phyloP scores from a whole-genome alignment of 768 basidiomycete species.

The Suillus tomentosus region DNA sequence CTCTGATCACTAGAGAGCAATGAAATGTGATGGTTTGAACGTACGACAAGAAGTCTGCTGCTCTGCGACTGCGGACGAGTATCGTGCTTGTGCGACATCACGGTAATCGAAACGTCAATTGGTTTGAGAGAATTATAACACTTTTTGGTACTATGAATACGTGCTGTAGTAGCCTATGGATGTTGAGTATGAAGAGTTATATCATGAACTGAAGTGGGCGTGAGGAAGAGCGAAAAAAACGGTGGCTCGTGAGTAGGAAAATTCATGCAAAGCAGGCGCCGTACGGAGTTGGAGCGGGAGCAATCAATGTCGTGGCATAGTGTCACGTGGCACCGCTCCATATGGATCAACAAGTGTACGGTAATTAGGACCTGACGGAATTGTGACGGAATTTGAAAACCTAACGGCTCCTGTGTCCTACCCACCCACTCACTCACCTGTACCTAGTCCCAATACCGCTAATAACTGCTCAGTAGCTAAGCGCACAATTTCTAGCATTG shows the following conservation, averaged over 20 bases:
- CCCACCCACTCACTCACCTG: too few species aligned
- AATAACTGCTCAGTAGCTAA: too few species aligned
- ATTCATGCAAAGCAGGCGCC: not conserved
- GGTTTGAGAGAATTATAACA: slow-evolving; percentile 1
- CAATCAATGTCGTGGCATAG: not conserved
- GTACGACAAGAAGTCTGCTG: slow-evolving; percentile 34
- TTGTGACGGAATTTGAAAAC: too few species aligned
- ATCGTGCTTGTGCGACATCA: slow-evolving; percentile 31
- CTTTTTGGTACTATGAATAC: not conserved
- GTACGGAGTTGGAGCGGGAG: not conserved
- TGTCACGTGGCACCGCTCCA: too few species aligned
- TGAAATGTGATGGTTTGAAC: slow-evolving; percentile 14
- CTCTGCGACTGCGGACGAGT: slow-evolving; percentile 30
- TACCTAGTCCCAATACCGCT: too few species aligned
- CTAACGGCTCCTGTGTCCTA: too few species aligned
- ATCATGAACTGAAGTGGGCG: slow-evolving; percentile 5
- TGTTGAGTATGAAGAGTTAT: not conserved
- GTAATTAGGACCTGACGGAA: too few species aligned
- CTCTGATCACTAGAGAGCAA: slow-evolving; percentile 12
- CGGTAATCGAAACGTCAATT: not conserved
- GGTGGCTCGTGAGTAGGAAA: not conserved
- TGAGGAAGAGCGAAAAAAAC: not conserved
- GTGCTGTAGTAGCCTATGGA: not conserved
- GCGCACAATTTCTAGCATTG: too few species aligned
- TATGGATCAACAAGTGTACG: too few species aligned